A percentile compares a stretch with the other conserved stretches of the same genome.
Evolutionary conservation across 805 yeast genomes (phyloP).

Genomic region (Debaryomyces prosopidis): DNA sequence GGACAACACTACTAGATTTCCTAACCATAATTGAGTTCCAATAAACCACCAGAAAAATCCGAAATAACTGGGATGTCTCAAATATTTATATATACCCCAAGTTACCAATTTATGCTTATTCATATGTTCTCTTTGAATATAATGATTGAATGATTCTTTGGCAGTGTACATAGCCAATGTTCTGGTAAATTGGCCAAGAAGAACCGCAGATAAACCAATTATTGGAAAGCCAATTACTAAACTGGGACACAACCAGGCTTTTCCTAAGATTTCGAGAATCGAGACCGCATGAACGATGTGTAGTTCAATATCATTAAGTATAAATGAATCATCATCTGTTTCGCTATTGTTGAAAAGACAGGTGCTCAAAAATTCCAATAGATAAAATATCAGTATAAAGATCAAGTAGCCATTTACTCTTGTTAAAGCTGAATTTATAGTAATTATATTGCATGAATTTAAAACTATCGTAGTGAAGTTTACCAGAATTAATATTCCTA

Average conservation of each 20-base stretch:
- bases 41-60: slow-evolving; percentile 95
- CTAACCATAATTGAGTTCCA: slow-evolving; percentile 73
- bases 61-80: slow-evolving; percentile 87
- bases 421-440: background rate
- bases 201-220: slow-evolving; percentile 49
- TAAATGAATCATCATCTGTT: slow-evolving; percentile 61
- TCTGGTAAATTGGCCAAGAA: slow-evolving; percentile 68
- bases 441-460: background rate
- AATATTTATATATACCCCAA: slow-evolving; percentile 62
- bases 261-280: slow-evolving; percentile 12
- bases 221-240: background rate
- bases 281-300: slow-evolving; percentile 21
- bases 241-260: background rate
- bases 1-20: slow-evolving; percentile 61
- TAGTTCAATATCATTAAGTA: slow-evolving; percentile 32
- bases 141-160: slow-evolving; percentile 81
- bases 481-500: slow-evolving; percentile 27
- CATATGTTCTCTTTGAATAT: slow-evolving; percentile 55
- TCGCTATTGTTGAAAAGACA: slow-evolving; percentile 68
- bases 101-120: slow-evolving; percentile 69
- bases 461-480: slow-evolving; percentile 8
- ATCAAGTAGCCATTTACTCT: slow-evolving; percentile 44
- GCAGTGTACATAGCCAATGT: slow-evolving; percentile 87
- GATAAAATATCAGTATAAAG: slow-evolving; percentile 65
- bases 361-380: slow-evolving; percentile 79